These are phyloP conservation scores for Populus tomentosa DNA, from an alignment of 441 rosid species.

Conservation along the genomic window DNA sequence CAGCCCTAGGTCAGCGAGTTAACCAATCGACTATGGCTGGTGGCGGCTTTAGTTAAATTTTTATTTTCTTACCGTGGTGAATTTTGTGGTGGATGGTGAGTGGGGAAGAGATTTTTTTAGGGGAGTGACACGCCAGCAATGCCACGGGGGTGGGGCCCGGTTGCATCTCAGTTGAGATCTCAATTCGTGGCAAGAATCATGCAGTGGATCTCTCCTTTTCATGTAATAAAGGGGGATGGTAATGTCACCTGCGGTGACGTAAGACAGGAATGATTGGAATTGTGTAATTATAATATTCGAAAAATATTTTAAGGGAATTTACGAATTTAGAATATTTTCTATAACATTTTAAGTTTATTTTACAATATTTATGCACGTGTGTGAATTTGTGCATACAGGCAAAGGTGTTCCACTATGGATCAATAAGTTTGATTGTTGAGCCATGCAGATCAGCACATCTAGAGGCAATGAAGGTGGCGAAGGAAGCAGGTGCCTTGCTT, in stretches of 20 bases:
- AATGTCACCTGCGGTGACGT: not conserved
- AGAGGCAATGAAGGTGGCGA: conserved; percentile 91
- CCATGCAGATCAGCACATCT: conserved; percentile 95
- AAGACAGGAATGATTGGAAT: not conserved
- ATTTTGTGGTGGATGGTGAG: no score
- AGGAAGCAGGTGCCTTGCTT: conserved; percentile 74
- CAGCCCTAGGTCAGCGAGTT: no score
- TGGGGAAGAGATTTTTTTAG: not conserved
- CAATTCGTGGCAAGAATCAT: not conserved
- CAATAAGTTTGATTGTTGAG: conserved; percentile 94
- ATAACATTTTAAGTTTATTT: no score
- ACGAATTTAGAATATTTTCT: no score
- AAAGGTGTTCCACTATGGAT: conserved; percentile 87
- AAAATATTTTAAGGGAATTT: not conserved
- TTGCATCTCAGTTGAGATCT: not conserved
- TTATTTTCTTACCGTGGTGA: no score
- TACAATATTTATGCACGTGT: not conserved
- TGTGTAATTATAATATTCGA: not conserved
- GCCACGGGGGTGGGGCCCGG: not conserved
- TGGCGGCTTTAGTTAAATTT: no score
- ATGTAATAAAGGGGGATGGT: not conserved
- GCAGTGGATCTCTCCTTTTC: not conserved
- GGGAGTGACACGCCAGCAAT: not conserved
- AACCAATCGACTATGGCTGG: no score
- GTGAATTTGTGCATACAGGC: conserved; percentile 37